Base-by-base conservation (phyloP, 345 rosid genomes). In the Rhodamnia rubescens region DNA sequence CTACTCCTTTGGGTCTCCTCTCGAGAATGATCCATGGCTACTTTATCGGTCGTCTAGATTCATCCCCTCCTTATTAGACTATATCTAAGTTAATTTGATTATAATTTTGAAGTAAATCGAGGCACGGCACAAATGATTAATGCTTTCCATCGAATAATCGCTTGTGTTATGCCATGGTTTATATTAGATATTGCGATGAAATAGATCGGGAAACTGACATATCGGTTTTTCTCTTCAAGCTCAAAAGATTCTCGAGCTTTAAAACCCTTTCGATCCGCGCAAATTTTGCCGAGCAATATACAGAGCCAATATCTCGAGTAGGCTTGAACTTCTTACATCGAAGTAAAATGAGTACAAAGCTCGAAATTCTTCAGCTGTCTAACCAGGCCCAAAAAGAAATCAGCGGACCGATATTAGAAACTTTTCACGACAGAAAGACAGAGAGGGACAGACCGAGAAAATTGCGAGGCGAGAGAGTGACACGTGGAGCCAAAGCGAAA, bases 11-110 rank as follows among this genome's bases (percentile, higher is more conserved):
- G 12, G 24, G 11, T 64, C 15, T 64, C 24, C 0, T 16, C 47
- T 11, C 4, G 7, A 69, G 47, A 69, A 8, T 8, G 26, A 18
- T 18, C 24, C 0, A 36, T 0, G 12, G 14, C 4, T 1, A 0
- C 7, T 69, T 69, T 9, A 4, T 32, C 24, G 0, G 16, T 8
- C 5, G 11, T 32, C 22, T 1, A 2, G 75, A 36, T 18, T 18
- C 13, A 18, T 69, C 47, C 22, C 5, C 42, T 64, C 13, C 26
- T 69, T 21, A 0, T 9, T 2, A 9, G 6, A 18, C 4, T 3
- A 0, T 42, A 69, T 69, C 2, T 36, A 32, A 9, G 26, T 69
- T 36, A 12, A 18, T 20, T 69, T 69, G 2, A 8, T 36, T 5
- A 8, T 16, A 8, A 36, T 36, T 10, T 7, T 20, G 21, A 5